Conservation (phyloP, 2,329 filamentous ascomycete genomes). For the Ceratocystis ficicola region DNA sequence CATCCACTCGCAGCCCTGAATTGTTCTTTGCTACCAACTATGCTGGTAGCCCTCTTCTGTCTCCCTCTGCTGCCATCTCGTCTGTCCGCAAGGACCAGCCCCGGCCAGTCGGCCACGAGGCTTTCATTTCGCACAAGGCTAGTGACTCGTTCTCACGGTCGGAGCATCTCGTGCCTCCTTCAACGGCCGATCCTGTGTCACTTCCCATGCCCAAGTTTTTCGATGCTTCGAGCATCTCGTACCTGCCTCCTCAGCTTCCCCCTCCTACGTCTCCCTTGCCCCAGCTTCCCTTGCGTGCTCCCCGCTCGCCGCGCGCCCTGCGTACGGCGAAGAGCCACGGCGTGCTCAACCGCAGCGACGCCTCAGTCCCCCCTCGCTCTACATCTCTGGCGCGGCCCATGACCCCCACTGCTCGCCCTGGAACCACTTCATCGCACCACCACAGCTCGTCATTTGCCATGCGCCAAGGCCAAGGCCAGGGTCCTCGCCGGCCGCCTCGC, state of each 20-base stretch:
- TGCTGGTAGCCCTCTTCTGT: conserved; percentile 12
- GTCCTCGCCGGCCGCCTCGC: conserved; percentile 15
- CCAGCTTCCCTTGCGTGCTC: neutral
- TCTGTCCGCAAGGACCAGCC: conserved; percentile 16
- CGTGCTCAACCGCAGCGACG: conserved; percentile 16
- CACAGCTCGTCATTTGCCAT: conserved; percentile 17
- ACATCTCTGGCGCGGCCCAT: conserved; percentile 15
- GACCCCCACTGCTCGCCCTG: conserved; percentile 4
- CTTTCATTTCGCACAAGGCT: conserved; percentile 22
- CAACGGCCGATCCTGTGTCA: neutral
- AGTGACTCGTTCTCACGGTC: conserved; percentile 19
- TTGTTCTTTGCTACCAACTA: conserved; percentile 12
- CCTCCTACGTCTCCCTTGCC: conserved; percentile 17
- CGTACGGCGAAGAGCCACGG: conserved; percentile 20
- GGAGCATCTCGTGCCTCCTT: neutral
- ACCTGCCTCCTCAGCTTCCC: conserved; percentile 12
- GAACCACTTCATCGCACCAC: conserved; percentile 5
- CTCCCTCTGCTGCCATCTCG: neutral
- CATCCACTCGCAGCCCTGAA: conserved; percentile 11
- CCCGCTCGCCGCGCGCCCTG: conserved; percentile 6
- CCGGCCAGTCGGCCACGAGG: conserved; percentile 18
- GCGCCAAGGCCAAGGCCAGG: neutral
- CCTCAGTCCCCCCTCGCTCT: neutral
- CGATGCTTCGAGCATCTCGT: conserved; percentile 11
- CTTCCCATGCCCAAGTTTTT: conserved; percentile 7